Evolutionary conservation across 164 flowering plant species (phyloP).

Genomic region (Platanus orientalis): DNA sequence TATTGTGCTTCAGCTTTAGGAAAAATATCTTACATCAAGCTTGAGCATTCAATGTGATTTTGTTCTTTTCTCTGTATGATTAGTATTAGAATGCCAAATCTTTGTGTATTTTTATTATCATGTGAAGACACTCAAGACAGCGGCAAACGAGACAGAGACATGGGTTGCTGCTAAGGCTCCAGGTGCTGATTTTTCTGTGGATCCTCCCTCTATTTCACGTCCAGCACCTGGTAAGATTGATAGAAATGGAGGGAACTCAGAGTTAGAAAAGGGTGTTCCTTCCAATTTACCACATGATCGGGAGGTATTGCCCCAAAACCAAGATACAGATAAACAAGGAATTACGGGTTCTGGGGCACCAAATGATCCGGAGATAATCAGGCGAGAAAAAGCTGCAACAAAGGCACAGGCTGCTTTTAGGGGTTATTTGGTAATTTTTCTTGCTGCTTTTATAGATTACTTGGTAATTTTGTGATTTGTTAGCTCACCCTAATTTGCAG

Average conservation of each 20-base stretch:
- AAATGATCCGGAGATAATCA: slow-evolving; percentile 35
- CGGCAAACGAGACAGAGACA: slow-evolving; percentile 27
- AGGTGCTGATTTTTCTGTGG: slow-evolving; percentile 17
- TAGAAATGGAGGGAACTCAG: slow-evolving; percentile 23
- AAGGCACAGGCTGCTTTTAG: slow-evolving; percentile 83
- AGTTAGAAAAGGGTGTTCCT: slow-evolving; percentile 23
- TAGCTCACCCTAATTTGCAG: too few relatives aligned
- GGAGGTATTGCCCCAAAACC: slow-evolving; percentile 20
- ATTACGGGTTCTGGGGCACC: slow-evolving; percentile 15
- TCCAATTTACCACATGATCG: slow-evolving; percentile 15
- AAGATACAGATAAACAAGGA: slow-evolving; percentile 26
- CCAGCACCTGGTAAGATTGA: slow-evolving; percentile 12
- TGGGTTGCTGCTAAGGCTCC: slow-evolving; percentile 28
- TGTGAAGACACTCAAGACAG: slow-evolving; percentile 36
- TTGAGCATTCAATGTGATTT: neutral
- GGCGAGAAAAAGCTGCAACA: slow-evolving; percentile 62
- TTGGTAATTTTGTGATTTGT: too few relatives aligned
- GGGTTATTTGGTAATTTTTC: slow-evolving; percentile 70
- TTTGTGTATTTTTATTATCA: neutral
- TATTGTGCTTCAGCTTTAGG: too few relatives aligned
- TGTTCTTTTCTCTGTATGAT: neutral
- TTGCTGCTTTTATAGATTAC: neutral
- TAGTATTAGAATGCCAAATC: neutral
- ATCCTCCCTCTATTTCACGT: slow-evolving; percentile 18
- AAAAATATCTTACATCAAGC: neutral